Evolutionary conservation across 768 basidiomycete species (phyloP), one percentile per base, ranked within the genome.

Genomic region (Tylopilus sp.): DNA sequence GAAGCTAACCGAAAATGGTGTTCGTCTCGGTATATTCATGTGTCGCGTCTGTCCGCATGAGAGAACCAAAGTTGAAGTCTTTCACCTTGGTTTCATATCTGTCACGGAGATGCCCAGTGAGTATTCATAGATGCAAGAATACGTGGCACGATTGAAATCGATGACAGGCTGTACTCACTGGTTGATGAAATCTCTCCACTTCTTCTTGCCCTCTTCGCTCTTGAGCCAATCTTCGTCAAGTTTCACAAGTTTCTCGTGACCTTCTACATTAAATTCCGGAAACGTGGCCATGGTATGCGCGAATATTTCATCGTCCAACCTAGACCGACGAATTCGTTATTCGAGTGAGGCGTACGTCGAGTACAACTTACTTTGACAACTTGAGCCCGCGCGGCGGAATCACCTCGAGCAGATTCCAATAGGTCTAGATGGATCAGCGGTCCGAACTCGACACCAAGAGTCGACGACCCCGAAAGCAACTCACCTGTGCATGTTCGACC

Each of bases 191-290:
- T 80, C 81, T 45, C 96, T 77, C 97, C 97, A 99, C 54, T 81
- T 77, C 67, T 86, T 85, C 78, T 99, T 99, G 46, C 90, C 93
- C 10, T 82, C 80, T 2, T 78, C 71, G 55, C 84, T 89, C 79
- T 99, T 99, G 84, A 98, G 86, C 80, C 84, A 84, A 2, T 94
- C 88, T 70, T 99, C 97, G 68, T 96, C 86, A 6, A 98, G 74
- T 61, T 80, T 71, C 43, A 65, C 59, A 17, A 88, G 71, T 31
- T 74, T 73, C 38, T 72, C 73, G 50, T 86, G 69, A 1, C 75
- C 76, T 19, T 72, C 62, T 52, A 75, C 75, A 26, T 72, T 72
- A 49, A 86, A 79, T 69, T 98, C 93, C 19, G 97, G 95, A 74
- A 99, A 99, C 24, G 76, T 75, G 56, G 75, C 68, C 68, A 85